Conservation (phyloP, 257 asterid species). For the Ballota nigra region DNA sequence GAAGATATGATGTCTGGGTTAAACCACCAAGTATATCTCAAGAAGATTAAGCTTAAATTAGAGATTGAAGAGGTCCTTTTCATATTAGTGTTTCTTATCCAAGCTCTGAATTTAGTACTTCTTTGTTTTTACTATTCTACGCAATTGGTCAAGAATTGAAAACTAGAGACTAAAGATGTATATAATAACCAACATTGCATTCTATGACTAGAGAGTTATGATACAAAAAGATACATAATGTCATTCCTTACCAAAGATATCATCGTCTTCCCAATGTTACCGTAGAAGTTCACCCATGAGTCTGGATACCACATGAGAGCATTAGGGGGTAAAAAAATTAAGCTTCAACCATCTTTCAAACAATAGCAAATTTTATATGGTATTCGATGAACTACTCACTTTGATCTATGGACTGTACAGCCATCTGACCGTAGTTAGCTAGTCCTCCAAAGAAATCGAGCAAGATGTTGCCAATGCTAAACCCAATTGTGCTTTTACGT, state of each 20-base stretch:
- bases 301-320: slow-evolving; percentile 34
- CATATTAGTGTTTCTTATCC: background rate
- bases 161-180: too few relatives aligned
- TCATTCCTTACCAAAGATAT: slow-evolving; percentile 68
- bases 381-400: slow-evolving; percentile 42
- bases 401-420: slow-evolving; percentile 89
- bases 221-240: background rate
- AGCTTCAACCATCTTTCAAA: background rate
- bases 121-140: background rate
- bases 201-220: background rate
- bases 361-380: too few relatives aligned
- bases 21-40: background rate
- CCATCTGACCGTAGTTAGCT: slow-evolving; percentile 78
- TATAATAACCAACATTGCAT: background rate
- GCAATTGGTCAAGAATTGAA: background rate
- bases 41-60: background rate
- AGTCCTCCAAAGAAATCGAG: slow-evolving; percentile 87
- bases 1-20: background rate
- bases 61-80: background rate
- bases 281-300: slow-evolving; percentile 87
- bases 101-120: background rate
- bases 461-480: slow-evolving; percentile 88
- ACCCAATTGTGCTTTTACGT: slow-evolving; percentile 84
- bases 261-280: slow-evolving; percentile 89
- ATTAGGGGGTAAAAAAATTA: background rate